Conservation (phyloP, 2,329 filamentous ascomycete species). For the Aspergillus sp. region DNA sequence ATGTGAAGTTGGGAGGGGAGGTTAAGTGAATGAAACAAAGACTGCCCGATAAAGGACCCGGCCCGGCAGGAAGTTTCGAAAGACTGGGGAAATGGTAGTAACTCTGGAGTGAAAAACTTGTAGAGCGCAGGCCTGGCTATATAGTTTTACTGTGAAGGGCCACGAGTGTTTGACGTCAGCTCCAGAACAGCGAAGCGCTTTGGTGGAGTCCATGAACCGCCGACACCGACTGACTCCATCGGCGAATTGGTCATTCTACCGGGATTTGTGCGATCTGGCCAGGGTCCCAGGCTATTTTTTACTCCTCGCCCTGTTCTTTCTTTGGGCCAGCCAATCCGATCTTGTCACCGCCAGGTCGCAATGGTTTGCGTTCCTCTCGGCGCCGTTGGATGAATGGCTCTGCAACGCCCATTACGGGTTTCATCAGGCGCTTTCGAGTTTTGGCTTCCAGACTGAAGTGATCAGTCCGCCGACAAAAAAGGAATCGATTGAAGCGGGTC, state of each 20-base stretch:
- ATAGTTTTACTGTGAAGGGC: not conserved
- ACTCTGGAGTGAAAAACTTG: not conserved
- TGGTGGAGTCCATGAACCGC: constrained; percentile 9
- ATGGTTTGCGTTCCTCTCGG: not conserved
- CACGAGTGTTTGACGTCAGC: constrained; percentile 19
- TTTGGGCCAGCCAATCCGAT: constrained; percentile 6
- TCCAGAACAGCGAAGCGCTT: constrained; percentile 13
- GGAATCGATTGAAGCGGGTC: no score
- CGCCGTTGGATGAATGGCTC: constrained; percentile 1
- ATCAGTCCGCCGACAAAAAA: not conserved
- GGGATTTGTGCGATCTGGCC: not conserved
- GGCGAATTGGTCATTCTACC: not conserved
- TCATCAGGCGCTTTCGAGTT: constrained; percentile 1
- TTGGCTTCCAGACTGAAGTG: not conserved
- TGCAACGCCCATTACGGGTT: not conserved
- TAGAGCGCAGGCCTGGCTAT: not conserved
- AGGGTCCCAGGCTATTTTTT: not conserved
- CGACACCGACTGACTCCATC: not conserved
- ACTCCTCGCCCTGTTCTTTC: not conserved
- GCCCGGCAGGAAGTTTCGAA: not conserved
- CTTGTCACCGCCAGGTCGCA: not conserved
- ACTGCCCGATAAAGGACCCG: not conserved
- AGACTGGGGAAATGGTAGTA: not conserved
- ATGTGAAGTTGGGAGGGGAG: not conserved
- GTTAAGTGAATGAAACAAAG: not conserved